These are phyloP conservation scores for Aspergillus calidoustus DNA, from an alignment of 2,329 filamentous ascomycete genomes.

Conservation along the genomic window DNA sequence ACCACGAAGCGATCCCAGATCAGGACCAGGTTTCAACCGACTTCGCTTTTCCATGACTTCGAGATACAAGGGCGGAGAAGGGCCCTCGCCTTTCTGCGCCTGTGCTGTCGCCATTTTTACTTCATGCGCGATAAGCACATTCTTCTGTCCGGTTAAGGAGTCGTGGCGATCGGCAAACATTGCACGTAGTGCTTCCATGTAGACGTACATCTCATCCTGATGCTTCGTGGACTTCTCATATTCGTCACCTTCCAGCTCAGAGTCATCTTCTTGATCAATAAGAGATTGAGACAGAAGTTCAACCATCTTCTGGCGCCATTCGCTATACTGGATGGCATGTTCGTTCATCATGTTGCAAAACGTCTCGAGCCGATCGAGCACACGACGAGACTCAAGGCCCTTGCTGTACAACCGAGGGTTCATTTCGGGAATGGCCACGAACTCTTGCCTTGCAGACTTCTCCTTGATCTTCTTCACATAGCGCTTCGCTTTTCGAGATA, in stretches of 20 bases:
- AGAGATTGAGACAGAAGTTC: constrained; percentile 74
- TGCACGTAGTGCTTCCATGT: constrained; percentile 76
- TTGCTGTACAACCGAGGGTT: constrained; percentile 55
- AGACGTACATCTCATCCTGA: constrained; percentile 88
- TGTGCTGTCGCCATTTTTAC: constrained; percentile 63
- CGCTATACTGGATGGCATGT: constrained; percentile 72
- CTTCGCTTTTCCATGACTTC: constrained; percentile 53
- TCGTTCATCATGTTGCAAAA: constrained; percentile 70
- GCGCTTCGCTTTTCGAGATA: constrained; percentile 61
- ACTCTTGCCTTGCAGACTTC: constrained; percentile 58
- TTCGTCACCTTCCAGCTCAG: constrained; percentile 84
- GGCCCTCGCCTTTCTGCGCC: constrained; percentile 68
- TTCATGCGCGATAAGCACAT: constrained; percentile 75
- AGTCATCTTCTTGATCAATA: constrained; percentile 78
- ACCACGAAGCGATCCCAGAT: constrained; percentile 69
- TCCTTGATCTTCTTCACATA: constrained; percentile 67
- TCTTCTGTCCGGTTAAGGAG: constrained; percentile 76
- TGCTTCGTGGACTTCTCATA: constrained; percentile 84
- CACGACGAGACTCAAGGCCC: constrained; percentile 73
- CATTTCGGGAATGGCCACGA: constrained; percentile 68
- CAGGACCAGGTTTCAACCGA: constrained; percentile 48
- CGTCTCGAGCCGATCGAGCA: constrained; percentile 68
- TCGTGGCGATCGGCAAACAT: constrained; percentile 78
- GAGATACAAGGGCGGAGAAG: constrained; percentile 69
- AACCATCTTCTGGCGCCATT: constrained; percentile 75